Percentiles rank a stretch among this genome's conserved stretches.
These are phyloP conservation scores for Aureobasidium leucospermi DNA, from an alignment of 2,329 filamentous ascomycete species.

Conservation along the genomic window DNA sequence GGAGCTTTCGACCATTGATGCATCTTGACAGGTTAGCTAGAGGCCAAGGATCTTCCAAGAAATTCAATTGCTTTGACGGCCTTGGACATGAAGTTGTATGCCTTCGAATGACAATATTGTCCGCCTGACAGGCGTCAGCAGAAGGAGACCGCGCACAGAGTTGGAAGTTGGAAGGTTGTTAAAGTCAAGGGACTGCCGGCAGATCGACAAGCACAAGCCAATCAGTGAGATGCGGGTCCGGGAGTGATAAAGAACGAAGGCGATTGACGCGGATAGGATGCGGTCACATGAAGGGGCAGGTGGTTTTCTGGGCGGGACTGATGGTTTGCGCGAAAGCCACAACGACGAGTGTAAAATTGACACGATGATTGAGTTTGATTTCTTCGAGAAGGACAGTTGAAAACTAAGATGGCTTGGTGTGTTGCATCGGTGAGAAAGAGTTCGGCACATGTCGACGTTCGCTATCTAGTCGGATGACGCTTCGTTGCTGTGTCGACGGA, in stretches of 20 bases:
- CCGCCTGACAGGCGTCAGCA: neutral
- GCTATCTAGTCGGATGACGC: neutral
- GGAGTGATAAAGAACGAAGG: neutral
- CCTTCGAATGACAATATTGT: neutral
- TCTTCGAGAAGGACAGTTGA: neutral
- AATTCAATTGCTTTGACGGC: too few relatives aligned
- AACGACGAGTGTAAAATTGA: too few relatives aligned
- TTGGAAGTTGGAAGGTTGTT: neutral
- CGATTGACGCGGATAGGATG: neutral
- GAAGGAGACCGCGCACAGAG: neutral
- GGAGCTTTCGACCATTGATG: neutral
- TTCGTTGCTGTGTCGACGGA: constrained; percentile 8
- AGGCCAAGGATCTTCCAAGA: neutral
- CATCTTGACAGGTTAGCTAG: neutral
- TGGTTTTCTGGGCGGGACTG: neutral
- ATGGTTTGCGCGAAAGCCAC: too few relatives aligned
- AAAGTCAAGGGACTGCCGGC: neutral
- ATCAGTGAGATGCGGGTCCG: neutral
- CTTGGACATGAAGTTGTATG: too few relatives aligned
- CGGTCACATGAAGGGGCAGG: neutral
- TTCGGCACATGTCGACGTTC: neutral
- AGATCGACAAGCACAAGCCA: constrained; percentile 4
- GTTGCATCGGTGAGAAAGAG: neutral
- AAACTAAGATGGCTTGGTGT: neutral
- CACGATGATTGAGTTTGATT: neutral